Base-by-base conservation (phyloP, 768 basidiomycete genomes). In the Xerocomellus chrysenteron region DNA sequence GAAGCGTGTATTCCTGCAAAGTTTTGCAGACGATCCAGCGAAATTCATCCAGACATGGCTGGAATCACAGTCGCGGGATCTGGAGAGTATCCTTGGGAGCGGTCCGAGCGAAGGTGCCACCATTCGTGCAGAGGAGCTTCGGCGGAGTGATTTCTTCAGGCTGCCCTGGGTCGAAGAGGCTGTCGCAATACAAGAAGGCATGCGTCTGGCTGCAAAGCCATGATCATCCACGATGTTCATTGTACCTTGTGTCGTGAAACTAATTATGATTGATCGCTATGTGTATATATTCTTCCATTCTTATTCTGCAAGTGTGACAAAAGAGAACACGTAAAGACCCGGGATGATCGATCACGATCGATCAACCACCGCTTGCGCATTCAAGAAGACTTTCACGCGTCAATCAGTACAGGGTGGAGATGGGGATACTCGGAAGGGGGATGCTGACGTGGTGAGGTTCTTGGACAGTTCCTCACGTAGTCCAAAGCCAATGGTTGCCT, bases 81-180 rank as follows among this genome's bases (percentile, higher is more conserved):
- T 98, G 43, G 92, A 95, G 74, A 88, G 83, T 55, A 80, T 95
- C 55, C 78, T 97, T n/a, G 93, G 92, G 32, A 92, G 88, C 68
- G 93, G 92, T 2, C 84, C 88, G 3, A 86, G 84, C 39, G 89
- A 91, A 61, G 89, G 88, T 28, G 79, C 83, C 67, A 85, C 85
- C 2, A 81, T 95, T 11, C 76, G 90, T n/a, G 90, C 91, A 55
- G 94, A 96, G 62, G 94, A 97, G 68, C 74, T 97, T 52, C 82
- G 87, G 58, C 76, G 92, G 50, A 94, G 90, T 66, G 94, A 97
- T 69, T 90, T 94, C 74, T 98, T 97, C 81, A 79, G 81, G 58
- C 72, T 96, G 67, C 91, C 93, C 5, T 98, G 94, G 94, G 93
- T 97, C 13, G 87, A 90, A 63, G 84, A 85, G 77, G 93, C 92